Conservation (phyloP, 2,329 filamentous ascomycete genomes). For the Clarireedia monteithiana region DNA sequence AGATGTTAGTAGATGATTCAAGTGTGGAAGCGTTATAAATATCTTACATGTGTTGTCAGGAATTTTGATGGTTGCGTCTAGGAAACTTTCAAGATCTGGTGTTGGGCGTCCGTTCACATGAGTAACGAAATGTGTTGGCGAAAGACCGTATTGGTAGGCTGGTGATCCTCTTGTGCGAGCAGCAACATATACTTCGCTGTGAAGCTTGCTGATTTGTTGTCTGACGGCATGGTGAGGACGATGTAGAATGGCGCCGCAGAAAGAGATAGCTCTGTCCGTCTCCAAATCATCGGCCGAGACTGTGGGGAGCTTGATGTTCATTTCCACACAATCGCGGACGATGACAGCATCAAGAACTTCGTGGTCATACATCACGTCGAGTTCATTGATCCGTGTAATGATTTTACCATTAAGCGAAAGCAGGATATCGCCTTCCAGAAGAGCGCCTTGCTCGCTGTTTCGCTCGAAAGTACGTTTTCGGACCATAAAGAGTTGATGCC, state of each 20-base stretch:
- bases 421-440: slow-evolving; percentile 88
- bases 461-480: slow-evolving; percentile 74
- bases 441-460: slow-evolving; percentile 51
- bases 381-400: slow-evolving; percentile 85
- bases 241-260: slow-evolving; percentile 91
- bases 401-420: slow-evolving; percentile 85
- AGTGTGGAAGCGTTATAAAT: neutral
- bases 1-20: slow-evolving; percentile 9
- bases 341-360: slow-evolving; percentile 77
- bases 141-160: slow-evolving; percentile 82
- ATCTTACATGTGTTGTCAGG: slow-evolving; percentile 82
- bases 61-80: slow-evolving; percentile 76
- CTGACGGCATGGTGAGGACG: slow-evolving; percentile 91
- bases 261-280: slow-evolving; percentile 84
- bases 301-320: slow-evolving; percentile 71
- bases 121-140: slow-evolving; percentile 95
- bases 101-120: slow-evolving; percentile 88
- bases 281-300: slow-evolving; percentile 86
- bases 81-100: slow-evolving; percentile 71
- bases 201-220: slow-evolving; percentile 93
- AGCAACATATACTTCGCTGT: slow-evolving; percentile 93
- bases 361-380: slow-evolving; percentile 94
- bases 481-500: slow-evolving; percentile 97
- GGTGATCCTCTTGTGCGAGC: slow-evolving; percentile 77
- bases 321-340: slow-evolving; percentile 75